Base-by-base conservation (phyloP, 208 protist genomes). In the Crithidia acanthocephali region DNA sequence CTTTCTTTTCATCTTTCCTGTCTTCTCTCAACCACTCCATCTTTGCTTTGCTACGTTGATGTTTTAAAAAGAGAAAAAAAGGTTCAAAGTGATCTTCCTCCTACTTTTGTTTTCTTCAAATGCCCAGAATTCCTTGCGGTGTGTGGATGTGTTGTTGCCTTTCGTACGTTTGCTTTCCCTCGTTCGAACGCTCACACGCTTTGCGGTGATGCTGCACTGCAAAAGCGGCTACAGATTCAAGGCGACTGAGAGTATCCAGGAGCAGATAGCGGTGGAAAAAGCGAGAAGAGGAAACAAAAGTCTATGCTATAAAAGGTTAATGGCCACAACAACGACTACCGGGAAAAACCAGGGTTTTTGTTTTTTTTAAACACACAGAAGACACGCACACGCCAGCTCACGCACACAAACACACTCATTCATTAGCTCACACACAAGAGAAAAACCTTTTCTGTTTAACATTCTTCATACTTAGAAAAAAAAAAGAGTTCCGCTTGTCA, bases 21-120 rank as follows among this genome's bases (percentile, higher is more conserved):
- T 7, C 15, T 35, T 40, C 48, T 59, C 22, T 35, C 30, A 4
- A 18, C 8, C 22, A 15, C 47, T 33, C 22, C 55, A 18, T 25
- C 42, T 15, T 71, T 37, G 20, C 22, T 47, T 58, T 5, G 64
- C 22, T 52, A 40, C 44, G 10, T 3, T 33, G 30, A 51, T 40
- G 2, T 13, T 32, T 44, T 1, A 37, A n/a, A 40, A 9, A 28
- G 13, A 50, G 27, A 18, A 23, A 40, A 37, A 56, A 37, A n/a
- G 1, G 10, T 15, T n/a, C 10, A 30, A 27, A 15, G 27, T 47
- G 23, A 15, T 69, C 40, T 42, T 61, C 52, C 64, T 60, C 16
- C 64, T 69, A n/a, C 58, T 63, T 35, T 53, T 0, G 50, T 59
- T 61, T 56, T 57, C 51, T 68, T 60, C 67, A 42, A 64, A 42